Evolutionary conservation across 305 asterid genomes (phyloP).

Genomic region (Coffea humblotiana): DNA sequence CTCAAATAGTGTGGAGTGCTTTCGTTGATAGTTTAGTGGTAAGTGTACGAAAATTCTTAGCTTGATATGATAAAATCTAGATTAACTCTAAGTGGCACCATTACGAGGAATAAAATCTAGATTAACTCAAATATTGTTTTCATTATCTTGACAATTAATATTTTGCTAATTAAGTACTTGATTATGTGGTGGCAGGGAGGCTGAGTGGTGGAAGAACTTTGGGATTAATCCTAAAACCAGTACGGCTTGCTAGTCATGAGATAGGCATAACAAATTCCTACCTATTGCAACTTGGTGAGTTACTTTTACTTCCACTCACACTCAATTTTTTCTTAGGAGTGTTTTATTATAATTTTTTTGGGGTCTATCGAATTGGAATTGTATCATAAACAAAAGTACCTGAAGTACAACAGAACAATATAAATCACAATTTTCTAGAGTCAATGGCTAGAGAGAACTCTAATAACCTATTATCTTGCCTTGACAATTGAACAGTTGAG

Average conservation of each 20-base stretch:
- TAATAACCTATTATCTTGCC: background rate
- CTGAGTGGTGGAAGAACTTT: background rate
- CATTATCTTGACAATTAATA: background rate
- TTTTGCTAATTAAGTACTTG: background rate
- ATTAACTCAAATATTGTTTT: background rate
- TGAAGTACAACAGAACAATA: too few species aligned
- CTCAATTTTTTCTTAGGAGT: background rate
- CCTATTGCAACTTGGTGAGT: background rate
- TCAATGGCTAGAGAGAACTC: background rate
- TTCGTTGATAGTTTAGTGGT: background rate
- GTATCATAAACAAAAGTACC: too few species aligned
- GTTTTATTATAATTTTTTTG: background rate
- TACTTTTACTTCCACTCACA: background rate
- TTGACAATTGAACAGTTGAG: background rate
- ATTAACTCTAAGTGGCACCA: background rate
- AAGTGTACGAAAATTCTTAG: background rate
- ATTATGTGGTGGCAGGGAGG: background rate
- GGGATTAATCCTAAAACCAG: background rate
- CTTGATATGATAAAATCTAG: background rate
- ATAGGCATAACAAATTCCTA: background rate
- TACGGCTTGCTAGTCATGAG: background rate
- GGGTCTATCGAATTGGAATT: too few species aligned
- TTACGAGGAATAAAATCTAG: background rate
- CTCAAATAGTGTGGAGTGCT: background rate
- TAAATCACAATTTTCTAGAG: background rate